Evolutionary conservation across 805 yeast species (phyloP), one percentile per base, ranked within the genome.

Genomic region (Hanseniaspora valbyensis): DNA sequence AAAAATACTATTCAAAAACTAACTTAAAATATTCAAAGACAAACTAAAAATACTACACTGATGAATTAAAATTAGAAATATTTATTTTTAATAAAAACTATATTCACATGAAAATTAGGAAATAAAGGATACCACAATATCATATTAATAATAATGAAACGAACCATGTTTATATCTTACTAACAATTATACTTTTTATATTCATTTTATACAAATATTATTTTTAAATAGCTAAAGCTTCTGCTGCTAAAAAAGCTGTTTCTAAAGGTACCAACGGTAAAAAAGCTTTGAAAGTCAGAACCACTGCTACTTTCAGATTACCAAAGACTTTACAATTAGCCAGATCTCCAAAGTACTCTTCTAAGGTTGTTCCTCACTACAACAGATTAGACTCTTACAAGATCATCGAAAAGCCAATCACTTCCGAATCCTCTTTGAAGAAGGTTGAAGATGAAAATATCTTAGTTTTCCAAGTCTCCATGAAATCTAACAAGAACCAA

Each of bases 391-490:
- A 92, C 73, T 84, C 94, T 67, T 83, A 84, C 92, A 87, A 86
- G 76, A 75, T 88, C 69, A 81, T 92, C 69, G 83, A 85, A 72
- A 76, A 86, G 65, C 96, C 96, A 77, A 81, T 90, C 74, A 90
- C 90, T 72, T 80, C 95, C 65, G 98, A 92, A 80, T 86, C 95
- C 63, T 96, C 98, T 69, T 88, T 92, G 85, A 90, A 92, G 84
- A 86, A 87, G 80, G 96, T 92, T 69, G 98, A 92, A 80, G 96
- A 88, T 71, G 87, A 95, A 76, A 92, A 92, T 94, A 92, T 95
- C 68, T 82, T 92, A 70, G 98, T 92, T 62, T 89, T 92, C 90
- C 94, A 85, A 76, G 98, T 92, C 69, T 90, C 85, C 76, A 68
- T 90, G 69, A 86, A 86, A 78, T 78, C 98, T 70, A 92, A 92